A percentile compares a stretch with the other conserved stretches of the same genome.
phyloP scores from a whole-genome alignment of 176 grass and related monocot species.

The Cymbopogon citratus region DNA sequence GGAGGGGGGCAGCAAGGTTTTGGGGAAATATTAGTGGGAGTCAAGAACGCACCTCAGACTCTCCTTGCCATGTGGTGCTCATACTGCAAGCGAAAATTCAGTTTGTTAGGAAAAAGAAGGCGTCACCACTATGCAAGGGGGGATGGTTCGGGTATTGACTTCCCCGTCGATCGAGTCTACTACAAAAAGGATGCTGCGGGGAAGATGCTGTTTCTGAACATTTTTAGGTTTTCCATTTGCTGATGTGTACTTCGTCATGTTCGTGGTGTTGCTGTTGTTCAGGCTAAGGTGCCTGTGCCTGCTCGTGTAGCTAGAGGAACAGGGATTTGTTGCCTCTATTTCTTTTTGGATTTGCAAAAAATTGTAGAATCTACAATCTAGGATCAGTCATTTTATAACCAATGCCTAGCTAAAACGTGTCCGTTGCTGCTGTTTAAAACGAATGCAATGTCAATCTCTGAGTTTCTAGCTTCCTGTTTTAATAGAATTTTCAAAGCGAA shows the following conservation, averaged over 20 bases:
- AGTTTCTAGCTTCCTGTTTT: not conserved
- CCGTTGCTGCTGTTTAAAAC: not conserved
- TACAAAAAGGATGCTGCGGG: slow-evolving; percentile 12
- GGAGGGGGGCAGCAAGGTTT: slow-evolving; percentile 31
- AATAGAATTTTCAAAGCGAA: not conserved
- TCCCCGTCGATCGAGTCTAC: slow-evolving; percentile 21
- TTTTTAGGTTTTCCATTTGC: slow-evolving; percentile 17
- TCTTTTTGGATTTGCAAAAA: slow-evolving; percentile 15
- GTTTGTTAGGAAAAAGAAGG: not conserved
- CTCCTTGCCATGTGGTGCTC: slow-evolving; percentile 90
- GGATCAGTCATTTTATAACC: not conserved
- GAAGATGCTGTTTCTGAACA: slow-evolving; percentile 2
- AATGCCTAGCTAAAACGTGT: not conserved
- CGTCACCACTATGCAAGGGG: slow-evolving; percentile 80
- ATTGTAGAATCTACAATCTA: slow-evolving; percentile 28
- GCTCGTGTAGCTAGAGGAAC: slow-evolving; percentile 33
- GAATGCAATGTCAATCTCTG: not conserved
- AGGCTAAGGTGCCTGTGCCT: slow-evolving; percentile 27
- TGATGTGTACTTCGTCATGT: slow-evolving; percentile 19
- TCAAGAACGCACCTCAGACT: slow-evolving; percentile 97
- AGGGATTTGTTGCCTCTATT: not conserved
- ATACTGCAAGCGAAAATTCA: not conserved
- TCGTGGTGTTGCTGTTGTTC: not conserved
- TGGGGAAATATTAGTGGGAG: slow-evolving; percentile 46
- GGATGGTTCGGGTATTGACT: slow-evolving; percentile 99